Evolutionary conservation across 768 basidiomycete genomes (phyloP), one percentile per base, ranked within the genome.

Genomic region (Austroboletus eburneus): DNA sequence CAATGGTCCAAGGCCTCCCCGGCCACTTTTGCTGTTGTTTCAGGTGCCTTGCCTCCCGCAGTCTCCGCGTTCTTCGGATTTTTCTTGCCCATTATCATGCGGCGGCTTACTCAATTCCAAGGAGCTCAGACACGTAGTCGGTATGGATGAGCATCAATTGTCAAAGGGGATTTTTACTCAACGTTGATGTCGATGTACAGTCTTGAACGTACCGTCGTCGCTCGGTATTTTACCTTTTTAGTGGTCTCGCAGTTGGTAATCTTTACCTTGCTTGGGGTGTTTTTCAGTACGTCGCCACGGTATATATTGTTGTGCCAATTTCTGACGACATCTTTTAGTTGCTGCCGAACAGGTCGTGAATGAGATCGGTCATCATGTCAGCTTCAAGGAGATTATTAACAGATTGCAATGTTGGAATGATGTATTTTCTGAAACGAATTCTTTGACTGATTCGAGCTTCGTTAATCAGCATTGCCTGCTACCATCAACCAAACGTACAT

Each of bases 181-280:
- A 12, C 25, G 14, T 32, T 13, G 20, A 16, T 22, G 12, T 35
- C 36, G 29, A n/a, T 27, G n/a, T 85, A 8, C 77, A 79, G 80
- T 41, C 77, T 93, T 43, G 94, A 98, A 57, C 86, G 96, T 27
- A 84, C 86, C 30, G 94, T 98, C 49, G 77, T 94, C 32, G 91
- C 91, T 17, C 83, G 92, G 40, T 98, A 97, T 69, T 98, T 85
- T 61, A 75, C 87, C 1, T 98, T 99, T 77, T 74, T 98, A 66
- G 83, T 98, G 48, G 85, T 96, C 67, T 90, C 87, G 42, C 93
- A 97, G 63, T 70, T 99, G 57, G 74, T 99, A 51, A 83, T 98
- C 68, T 99, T 98, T 74, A 95, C 91, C 14, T 67, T 95, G 48
- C 83, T 97, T 50, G 89, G 91, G 55, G 93, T 94, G 39, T 74